phyloP scores from a whole-genome alignment of 305 asterid species.

The Fraxinus platypoda region DNA sequence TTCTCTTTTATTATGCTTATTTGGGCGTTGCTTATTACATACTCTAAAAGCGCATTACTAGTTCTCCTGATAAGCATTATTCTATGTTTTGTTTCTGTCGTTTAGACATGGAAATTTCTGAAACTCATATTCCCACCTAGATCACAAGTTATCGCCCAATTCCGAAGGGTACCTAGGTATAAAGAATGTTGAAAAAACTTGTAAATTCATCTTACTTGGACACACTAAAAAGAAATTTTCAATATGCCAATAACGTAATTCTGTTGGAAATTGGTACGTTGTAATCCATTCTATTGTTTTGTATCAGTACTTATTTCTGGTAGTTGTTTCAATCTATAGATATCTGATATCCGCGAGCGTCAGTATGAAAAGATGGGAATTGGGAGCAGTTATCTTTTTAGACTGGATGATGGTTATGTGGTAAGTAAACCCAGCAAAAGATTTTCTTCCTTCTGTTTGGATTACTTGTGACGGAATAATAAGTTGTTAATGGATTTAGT shows the following conservation, averaged over 20 bases:
- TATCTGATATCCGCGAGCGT: conserved; percentile 92
- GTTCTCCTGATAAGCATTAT: not conserved
- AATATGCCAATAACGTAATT: not conserved
- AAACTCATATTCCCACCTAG: not conserved
- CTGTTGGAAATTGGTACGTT: not conserved
- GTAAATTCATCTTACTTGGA: not conserved
- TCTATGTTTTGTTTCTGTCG: not conserved
- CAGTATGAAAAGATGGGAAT: conserved; percentile 94
- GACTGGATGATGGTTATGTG: conserved; percentile 99
- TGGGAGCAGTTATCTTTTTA: conserved; percentile 98
- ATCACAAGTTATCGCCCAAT: not conserved
- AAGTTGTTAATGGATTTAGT: not conserved
- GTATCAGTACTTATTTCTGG: not conserved
- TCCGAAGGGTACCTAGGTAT: not conserved
- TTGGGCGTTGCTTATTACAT: not conserved
- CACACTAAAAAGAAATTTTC: not conserved
- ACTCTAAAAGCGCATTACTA: not conserved
- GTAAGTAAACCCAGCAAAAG: conserved; percentile 41
- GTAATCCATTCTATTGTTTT: not conserved
- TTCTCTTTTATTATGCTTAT: not conserved
- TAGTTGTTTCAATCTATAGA: conserved; percentile 36
- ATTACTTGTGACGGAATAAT: conserved; percentile 13
- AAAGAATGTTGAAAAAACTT: not conserved
- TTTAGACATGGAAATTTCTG: not conserved
- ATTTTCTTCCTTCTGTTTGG: conserved; percentile 15